Conservation (phyloP, 2,329 filamentous ascomycete species). For the Immersiporthe knoxdaviesiana region DNA sequence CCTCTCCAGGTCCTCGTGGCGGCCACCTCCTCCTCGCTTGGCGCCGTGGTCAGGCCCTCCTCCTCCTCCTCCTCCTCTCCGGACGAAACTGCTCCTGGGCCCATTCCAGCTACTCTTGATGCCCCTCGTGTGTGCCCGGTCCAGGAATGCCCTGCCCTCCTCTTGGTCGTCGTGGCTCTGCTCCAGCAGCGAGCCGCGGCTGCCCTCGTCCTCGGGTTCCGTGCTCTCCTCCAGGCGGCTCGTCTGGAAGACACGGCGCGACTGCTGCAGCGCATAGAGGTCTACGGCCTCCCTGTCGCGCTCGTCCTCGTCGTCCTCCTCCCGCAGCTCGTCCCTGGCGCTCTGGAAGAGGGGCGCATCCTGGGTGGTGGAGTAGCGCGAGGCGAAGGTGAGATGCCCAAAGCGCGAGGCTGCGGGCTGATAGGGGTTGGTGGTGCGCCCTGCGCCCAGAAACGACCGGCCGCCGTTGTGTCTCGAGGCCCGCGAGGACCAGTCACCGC, state of each 20-base stretch:
- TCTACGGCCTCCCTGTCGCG: conserved; percentile 91
- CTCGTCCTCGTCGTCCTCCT: conserved; percentile 92
- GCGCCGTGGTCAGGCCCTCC: conserved; percentile 33
- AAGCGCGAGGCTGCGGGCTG: conserved; percentile 72
- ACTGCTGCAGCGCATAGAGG: conserved; percentile 87
- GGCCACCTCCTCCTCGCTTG: conserved; percentile 30
- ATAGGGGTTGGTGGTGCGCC: conserved; percentile 70
- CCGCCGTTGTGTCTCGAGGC: conserved; percentile 36
- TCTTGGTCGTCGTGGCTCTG: conserved; percentile 56
- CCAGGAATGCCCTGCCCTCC: conserved; percentile 47
- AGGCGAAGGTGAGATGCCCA: conserved; percentile 74
- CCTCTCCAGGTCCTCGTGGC: conserved; percentile 48
- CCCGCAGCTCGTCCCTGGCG: conserved; percentile 84
- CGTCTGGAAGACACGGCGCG: conserved; percentile 83
- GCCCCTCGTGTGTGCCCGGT: conserved; percentile 52
- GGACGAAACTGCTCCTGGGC: conserved; percentile 47
- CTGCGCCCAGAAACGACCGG: conserved; percentile 49
- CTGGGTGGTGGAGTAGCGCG: conserved; percentile 70
- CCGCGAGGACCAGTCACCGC: conserved; percentile 42
- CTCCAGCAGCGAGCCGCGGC: conserved; percentile 58
- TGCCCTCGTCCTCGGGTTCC: conserved; percentile 76
- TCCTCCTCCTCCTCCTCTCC: conserved; percentile 33
- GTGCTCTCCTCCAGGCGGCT: conserved; percentile 84
- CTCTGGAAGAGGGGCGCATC: conserved; percentile 95
- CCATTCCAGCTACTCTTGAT: conserved; percentile 70